Evolutionary conservation across 306 rosid species (phyloP), one percentile per base, ranked within the genome.

Genomic region (Carpinus fangiana): DNA sequence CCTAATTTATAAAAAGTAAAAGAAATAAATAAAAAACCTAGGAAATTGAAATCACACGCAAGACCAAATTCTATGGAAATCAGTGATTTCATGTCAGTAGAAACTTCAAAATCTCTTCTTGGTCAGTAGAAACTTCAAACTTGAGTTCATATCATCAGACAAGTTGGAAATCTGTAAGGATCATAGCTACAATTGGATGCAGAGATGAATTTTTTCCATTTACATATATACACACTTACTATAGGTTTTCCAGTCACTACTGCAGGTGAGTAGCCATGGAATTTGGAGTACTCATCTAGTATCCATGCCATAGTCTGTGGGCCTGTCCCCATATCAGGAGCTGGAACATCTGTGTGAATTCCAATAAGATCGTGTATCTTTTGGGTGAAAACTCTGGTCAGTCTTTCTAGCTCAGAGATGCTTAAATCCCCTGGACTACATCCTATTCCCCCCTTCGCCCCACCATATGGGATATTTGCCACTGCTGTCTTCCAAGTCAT

Each of bases 271-370:
- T 94, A 82, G 68, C 98, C 98, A 78, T 94, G 98, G 67, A 94
- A 94, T 85, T 94, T 94, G 53, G 98, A 92, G 84, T 94, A 94
- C 76, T 94, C 98, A 66, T 94, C 98, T 14, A 92, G 78, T 77
- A 94, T 94, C 98, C 98, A 94, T 53, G 98, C 98, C 98, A 94
- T 94, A 52, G 98, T 94, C 98, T 94, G 98, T 52, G 98, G 92
- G 74, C 97, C 96, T 4, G 98, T 94, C 65, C 98, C 98, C 98
- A 94, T 94, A 78, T 94, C 98, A 6, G 98, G 98, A 52, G 98
- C 98, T 0, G 98, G 98, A 41, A 94, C 97, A 83, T 94, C 98
- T 2, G 90, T 91, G 82, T 90, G 97, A 34, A 82, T 84, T 56
- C 98, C 97, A 14, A 94, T 85, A 41, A 94, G 83, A 82, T 94